Conservation (phyloP, 1,284 basidiomycete species). For the Cryptococcus sp. region DNA sequence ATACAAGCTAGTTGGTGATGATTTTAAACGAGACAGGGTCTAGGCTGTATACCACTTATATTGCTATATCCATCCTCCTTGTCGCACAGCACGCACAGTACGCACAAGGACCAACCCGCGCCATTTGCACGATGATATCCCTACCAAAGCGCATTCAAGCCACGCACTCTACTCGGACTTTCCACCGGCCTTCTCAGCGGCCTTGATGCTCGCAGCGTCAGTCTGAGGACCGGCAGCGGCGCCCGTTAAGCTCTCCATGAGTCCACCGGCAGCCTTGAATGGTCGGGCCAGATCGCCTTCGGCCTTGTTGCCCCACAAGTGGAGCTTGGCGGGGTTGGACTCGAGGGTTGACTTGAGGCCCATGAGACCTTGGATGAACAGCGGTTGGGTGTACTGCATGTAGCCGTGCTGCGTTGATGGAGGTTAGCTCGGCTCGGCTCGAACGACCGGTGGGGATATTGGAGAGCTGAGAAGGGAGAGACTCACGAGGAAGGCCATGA, state of each 20-base stretch:
- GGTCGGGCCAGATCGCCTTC: conserved; percentile 88
- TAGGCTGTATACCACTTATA: no score
- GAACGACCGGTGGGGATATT: not conserved
- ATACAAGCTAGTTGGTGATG: no score
- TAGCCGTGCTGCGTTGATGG: conserved; percentile 63
- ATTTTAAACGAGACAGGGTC: no score
- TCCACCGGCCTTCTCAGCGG: conserved; percentile 74
- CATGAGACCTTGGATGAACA: conserved; percentile 90
- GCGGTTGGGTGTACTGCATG: conserved; percentile 80
- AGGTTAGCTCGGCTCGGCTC: not conserved
- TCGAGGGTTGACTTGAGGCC: conserved; percentile 83
- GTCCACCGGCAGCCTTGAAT: conserved; percentile 72
- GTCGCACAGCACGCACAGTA: no score
- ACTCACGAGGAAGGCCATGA: conserved; percentile 74
- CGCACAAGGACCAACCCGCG: no score
- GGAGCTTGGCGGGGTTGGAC: conserved; percentile 75
- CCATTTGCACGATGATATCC: no score
- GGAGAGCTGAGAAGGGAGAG: not conserved
- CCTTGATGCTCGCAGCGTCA: conserved; percentile 79
- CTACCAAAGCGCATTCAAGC: no score
- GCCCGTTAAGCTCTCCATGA: conserved; percentile 60
- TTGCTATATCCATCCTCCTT: no score
- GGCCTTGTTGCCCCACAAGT: conserved; percentile 72
- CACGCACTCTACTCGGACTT: conserved; percentile 54
- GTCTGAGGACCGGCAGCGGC: conserved; percentile 67